Percentiles rank a stretch among this genome's conserved stretches.
Evolutionary conservation across 2,329 filamentous ascomycete genomes (phyloP).

Genomic region (Fusarium hostae): DNA sequence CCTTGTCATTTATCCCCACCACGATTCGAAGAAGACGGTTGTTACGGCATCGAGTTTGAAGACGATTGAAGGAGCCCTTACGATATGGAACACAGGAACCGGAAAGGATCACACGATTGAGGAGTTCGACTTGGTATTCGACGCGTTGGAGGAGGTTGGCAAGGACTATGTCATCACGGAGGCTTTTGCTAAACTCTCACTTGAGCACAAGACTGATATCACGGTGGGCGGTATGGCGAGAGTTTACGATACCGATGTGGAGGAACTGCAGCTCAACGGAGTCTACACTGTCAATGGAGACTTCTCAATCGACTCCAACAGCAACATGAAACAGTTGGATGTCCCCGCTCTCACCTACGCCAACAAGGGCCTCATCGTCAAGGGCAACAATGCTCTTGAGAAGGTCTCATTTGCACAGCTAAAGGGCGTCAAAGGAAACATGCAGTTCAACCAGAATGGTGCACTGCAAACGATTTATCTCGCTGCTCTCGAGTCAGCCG

Average conservation of each 20-base stretch:
- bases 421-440: constrained; percentile 39
- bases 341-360: constrained; percentile 31
- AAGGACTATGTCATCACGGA: constrained; percentile 42
- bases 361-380: constrained; percentile 39
- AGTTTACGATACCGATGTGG: constrained; percentile 37
- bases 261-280: constrained; percentile 37
- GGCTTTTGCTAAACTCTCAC: constrained; percentile 30
- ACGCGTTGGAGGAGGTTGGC: constrained; percentile 34
- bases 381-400: constrained; percentile 37
- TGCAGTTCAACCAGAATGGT: constrained; percentile 40
- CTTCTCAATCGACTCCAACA: constrained; percentile 42
- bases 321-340: constrained; percentile 31
- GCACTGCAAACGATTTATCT: constrained; percentile 33
- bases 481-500: constrained; percentile 39
- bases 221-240: constrained; percentile 38
- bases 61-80: constrained; percentile 37
- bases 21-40: constrained; percentile 39
- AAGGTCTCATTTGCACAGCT: constrained; percentile 39
- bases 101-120: constrained; percentile 23
- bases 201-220: constrained; percentile 36
- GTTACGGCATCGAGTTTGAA: constrained; percentile 38
- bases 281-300: constrained; percentile 40
- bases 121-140: constrained; percentile 35
- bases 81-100: constrained; percentile 40
- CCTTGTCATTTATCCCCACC: constrained; percentile 43